These are phyloP conservation scores for Fusarium gaditjirri DNA, from an alignment of 2,329 filamentous ascomycete species.

Conservation along the genomic window DNA sequence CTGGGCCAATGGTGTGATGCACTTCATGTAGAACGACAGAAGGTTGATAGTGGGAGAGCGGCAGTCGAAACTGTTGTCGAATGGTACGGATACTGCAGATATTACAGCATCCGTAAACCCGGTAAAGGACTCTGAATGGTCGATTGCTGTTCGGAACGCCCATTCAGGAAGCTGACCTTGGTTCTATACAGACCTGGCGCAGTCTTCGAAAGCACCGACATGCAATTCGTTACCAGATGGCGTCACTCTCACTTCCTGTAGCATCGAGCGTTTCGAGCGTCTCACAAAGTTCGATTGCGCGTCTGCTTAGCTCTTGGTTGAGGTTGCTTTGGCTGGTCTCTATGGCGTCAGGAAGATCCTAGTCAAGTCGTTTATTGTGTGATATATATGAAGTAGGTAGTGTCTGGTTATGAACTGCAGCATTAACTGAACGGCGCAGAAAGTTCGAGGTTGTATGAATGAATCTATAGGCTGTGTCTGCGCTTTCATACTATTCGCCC, in stretches of 20 bases:
- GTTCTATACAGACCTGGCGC: conserved; percentile 17
- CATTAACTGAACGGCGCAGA: conserved; percentile 4
- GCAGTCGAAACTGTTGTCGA: conserved; percentile 19
- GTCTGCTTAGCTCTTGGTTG: conserved; percentile 9
- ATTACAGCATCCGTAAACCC: conserved; percentile 31
- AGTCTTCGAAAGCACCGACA: conserved; percentile 23
- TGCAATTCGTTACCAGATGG: conserved; percentile 42
- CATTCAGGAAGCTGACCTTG: conserved; percentile 29
- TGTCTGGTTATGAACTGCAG: conserved; percentile 4
- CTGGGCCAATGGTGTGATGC: conserved; percentile 35
- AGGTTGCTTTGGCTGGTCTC: conserved; percentile 4
- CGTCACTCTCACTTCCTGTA: conserved; percentile 40
- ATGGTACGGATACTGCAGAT: conserved; percentile 23
- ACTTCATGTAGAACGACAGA: conserved; percentile 18
- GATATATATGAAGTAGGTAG: conserved; percentile 16
- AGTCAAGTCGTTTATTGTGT: conserved; percentile 25
- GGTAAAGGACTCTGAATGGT: conserved; percentile 19
- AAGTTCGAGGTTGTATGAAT: neutral
- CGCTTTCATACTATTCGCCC: neutral
- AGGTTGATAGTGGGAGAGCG: conserved; percentile 11
- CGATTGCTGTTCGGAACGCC: conserved; percentile 31
- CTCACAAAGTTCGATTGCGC: conserved; percentile 31
- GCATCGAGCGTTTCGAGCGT: conserved; percentile 35
- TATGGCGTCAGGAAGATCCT: conserved; percentile 5
- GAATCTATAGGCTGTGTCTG: conserved; percentile 21